A percentile compares a stretch with the other conserved stretches of the same genome.
These are phyloP conservation scores for Cucurbita pepo DNA, from an alignment of 306 rosid genomes.

Conservation along the genomic window DNA sequence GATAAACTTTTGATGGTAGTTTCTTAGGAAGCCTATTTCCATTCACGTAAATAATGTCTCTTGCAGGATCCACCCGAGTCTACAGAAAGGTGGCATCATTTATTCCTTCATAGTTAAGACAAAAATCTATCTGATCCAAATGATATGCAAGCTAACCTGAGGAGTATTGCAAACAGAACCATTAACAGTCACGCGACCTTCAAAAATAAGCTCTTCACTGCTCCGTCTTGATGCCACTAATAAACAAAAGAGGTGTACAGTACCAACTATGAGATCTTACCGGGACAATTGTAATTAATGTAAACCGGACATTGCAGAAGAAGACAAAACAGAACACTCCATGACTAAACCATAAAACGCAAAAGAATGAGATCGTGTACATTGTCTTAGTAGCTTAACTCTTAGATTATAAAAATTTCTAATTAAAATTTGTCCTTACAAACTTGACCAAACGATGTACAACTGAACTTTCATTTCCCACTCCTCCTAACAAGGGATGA, in stretches of 20 bases:
- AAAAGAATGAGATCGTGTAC: neutral
- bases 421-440: neutral
- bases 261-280: neutral
- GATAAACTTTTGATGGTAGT: constrained; percentile 74
- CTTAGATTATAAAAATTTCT: neutral
- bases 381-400: neutral
- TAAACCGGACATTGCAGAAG: neutral
- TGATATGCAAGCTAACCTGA: constrained; percentile 32
- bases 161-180: constrained; percentile 76
- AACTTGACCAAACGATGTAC: neutral
- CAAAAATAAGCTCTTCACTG: constrained; percentile 81
- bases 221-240: constrained; percentile 86
- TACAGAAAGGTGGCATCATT: constrained; percentile 14
- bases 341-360: neutral
- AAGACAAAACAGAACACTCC: neutral
- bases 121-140: neutral
- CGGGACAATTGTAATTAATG: neutral
- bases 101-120: neutral
- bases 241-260: neutral
- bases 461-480: neutral
- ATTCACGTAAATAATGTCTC: constrained; percentile 71
- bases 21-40: constrained; percentile 90
- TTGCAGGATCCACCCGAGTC: constrained; percentile 79
- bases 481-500: neutral
- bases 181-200: constrained; percentile 70